Evolutionary conservation across 1,284 basidiomycete species (phyloP), one percentile per base, ranked within the genome.

Genomic region (Porodaedalea pini): DNA sequence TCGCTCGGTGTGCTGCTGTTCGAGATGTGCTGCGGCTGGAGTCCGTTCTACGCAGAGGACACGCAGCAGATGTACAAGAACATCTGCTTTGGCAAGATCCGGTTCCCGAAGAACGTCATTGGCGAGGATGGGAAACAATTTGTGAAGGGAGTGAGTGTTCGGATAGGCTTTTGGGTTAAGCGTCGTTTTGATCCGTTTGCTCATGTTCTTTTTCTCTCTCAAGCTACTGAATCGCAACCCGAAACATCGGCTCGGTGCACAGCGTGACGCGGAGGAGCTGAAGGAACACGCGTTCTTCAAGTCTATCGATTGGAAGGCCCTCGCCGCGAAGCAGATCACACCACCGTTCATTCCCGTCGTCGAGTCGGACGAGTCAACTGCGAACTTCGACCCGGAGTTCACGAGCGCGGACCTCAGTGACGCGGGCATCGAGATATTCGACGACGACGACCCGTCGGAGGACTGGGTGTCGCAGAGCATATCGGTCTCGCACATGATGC

Each of bases 21-120:
- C 67, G 93, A 95, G 73, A 99, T 99, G 97, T 99, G 96, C 71
- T 99, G 97, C 67, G 97, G 97, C 15, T 99, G 97, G 97, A 94
- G 91, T 71, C 97, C 97, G 36, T 99, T 99, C 77, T 99, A 99
- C 69, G 96, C 96, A 13, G 97, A 99, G 68, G 97, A 99, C 70
- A 98, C 94, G 15, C 96, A 99, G 71, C 93, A 98, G 74, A 99
- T 99, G 97, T 99, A 99, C 79, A 94, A 94, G 81, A 92, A 96
- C 77, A 99, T 99, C 65, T 98, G 94, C 71, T 94, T 94, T 72
- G 97, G 97, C 63, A 99, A 98, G 81, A 98, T 99, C 71, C 84
- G 96, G 62, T 99, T 99, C 78, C 97, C 97, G 27, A 90, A 94
- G 67, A 94, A 92, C 55, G 95, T 98, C 31, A 98, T 99, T 66